Conservation (phyloP, 2,329 filamentous ascomycete species). For the Alternaria panax region DNA sequence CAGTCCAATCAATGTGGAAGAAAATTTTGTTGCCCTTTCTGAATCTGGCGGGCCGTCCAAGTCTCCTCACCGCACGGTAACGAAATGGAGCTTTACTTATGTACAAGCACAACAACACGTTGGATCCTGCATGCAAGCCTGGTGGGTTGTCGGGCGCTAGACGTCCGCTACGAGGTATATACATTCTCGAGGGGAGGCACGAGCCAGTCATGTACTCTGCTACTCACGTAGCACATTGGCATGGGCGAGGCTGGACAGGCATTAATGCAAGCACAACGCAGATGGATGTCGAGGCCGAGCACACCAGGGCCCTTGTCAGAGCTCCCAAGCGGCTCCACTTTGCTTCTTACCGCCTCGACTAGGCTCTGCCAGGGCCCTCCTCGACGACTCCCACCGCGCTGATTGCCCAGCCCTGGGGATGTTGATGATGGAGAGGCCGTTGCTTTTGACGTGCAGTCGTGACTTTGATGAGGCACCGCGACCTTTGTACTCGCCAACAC, state of each 20-base stretch:
- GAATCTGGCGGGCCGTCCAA: constrained; percentile 21
- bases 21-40: constrained; percentile 22
- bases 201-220: constrained; percentile 19
- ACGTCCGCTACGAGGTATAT: constrained; percentile 12
- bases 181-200: constrained; percentile 7
- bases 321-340: constrained; percentile 16
- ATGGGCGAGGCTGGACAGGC: constrained; percentile 9
- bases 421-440: background rate
- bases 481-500: constrained; percentile 10
- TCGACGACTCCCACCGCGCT: background rate
- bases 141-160: constrained; percentile 18
- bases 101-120: constrained; percentile 18
- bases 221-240: constrained; percentile 9
- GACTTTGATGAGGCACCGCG: background rate
- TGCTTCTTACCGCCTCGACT: constrained; percentile 22
- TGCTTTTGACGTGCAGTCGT: background rate
- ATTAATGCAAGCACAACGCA: constrained; percentile 20
- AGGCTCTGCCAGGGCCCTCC: constrained; percentile 1
- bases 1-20: constrained; percentile 16
- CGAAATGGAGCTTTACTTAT: constrained; percentile 22
- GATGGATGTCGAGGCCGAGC: constrained; percentile 5
- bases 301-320: constrained; percentile 6
- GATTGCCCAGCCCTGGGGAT: background rate
- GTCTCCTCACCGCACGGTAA: constrained; percentile 19
- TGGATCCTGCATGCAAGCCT: constrained; percentile 19